These are phyloP conservation scores for Podila epicladia DNA, from an alignment of 192 early-diverging fungal species.

Conservation along the genomic window DNA sequence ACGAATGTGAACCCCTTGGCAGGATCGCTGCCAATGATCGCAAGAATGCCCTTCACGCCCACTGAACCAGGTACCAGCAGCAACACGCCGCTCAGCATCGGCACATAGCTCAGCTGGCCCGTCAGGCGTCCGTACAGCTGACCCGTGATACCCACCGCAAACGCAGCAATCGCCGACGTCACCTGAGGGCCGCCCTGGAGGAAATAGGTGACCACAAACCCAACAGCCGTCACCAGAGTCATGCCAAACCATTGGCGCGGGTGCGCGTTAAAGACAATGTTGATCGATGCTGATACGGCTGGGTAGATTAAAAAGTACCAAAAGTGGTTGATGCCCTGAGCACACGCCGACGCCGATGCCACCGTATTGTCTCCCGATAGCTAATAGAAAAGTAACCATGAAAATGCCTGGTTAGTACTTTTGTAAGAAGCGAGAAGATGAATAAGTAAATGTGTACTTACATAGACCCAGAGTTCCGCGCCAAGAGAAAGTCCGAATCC, in stretches of 20 bases:
- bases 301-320: constrained; percentile 54
- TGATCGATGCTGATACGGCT: constrained; percentile 43
- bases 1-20: constrained; percentile 46
- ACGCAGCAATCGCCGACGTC: constrained; percentile 38
- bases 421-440: background rate
- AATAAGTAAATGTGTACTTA: constrained; percentile 9
- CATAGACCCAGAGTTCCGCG: constrained; percentile 36
- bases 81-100: constrained; percentile 52
- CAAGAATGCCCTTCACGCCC: constrained; percentile 47
- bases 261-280: constrained; percentile 53
- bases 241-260: constrained; percentile 50
- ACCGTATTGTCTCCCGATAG: constrained; percentile 11
- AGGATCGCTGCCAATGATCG: constrained; percentile 41
- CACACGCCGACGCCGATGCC: constrained; percentile 37
- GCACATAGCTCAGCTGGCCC: constrained; percentile 50
- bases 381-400: background rate
- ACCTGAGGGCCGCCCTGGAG: constrained; percentile 32
- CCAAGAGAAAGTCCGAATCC: constrained; percentile 53
- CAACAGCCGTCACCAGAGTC: constrained; percentile 45
- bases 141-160: constrained; percentile 47
- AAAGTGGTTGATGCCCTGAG: constrained; percentile 33
- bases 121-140: constrained; percentile 51
- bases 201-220: constrained; percentile 45
- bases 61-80: constrained; percentile 54
- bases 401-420: background rate